Conservation (phyloP, 306 rosid species). For the barrel medic (Medicago truncatula) region MtrunA17r5.0-ANR NC_053048.1:54649001-54649500, state of each 20-base stretch:
- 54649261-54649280: neutral
- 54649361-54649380: neutral
- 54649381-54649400: neutral
- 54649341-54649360: too few species aligned
- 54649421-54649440: neutral
- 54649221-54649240: conserved; percentile 3
- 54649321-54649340: too few species aligned
- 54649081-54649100: neutral
- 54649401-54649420: conserved; percentile 2
- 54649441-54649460: neutral
- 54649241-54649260: neutral
- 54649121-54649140: neutral
- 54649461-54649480: neutral
- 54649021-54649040: conserved; percentile 14
- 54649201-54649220: neutral
- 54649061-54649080: neutral
- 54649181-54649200: neutral
- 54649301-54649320: neutral
- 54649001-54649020: neutral
- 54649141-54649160: neutral
- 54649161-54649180: conserved; percentile 11
- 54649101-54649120: neutral
- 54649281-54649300: neutral
- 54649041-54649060: neutral
- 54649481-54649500: neutral